These are phyloP conservation scores for Rhizophora apiculata DNA, from an alignment of 345 rosid genomes.

Conservation along the genomic window DNA sequence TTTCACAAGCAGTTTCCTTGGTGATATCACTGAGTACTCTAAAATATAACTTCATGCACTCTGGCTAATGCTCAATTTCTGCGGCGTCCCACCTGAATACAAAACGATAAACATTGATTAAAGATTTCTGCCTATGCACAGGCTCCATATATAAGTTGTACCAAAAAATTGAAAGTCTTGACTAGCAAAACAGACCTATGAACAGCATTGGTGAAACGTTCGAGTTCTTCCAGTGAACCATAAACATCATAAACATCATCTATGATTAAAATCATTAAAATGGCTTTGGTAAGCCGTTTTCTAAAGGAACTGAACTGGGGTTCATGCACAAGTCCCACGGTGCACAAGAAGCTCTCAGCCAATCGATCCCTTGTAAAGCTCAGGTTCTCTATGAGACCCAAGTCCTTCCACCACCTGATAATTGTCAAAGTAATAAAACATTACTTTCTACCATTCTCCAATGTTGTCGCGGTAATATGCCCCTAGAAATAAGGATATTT, in stretches of 20 bases:
- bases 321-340: slow-evolving; percentile 38
- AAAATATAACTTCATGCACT: slow-evolving; percentile 47
- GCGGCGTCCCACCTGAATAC: slow-evolving; percentile 38
- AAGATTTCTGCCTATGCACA: no score
- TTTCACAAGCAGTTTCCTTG: slow-evolving; percentile 38
- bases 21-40: slow-evolving; percentile 29
- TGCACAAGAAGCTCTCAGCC: slow-evolving; percentile 47
- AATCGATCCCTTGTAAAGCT: slow-evolving; percentile 45
- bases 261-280: slow-evolving; percentile 33
- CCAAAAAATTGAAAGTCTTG: background rate
- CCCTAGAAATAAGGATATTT: background rate
- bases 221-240: slow-evolving; percentile 47
- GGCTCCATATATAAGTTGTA: background rate
- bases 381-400: slow-evolving; percentile 33
- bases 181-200: slow-evolving; percentile 19
- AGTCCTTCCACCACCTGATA: slow-evolving; percentile 54
- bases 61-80: slow-evolving; percentile 31
- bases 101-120: no score
- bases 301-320: slow-evolving; percentile 33
- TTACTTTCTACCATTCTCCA: background rate
- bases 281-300: slow-evolving; percentile 42
- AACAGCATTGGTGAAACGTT: slow-evolving; percentile 44
- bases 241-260: slow-evolving; percentile 57
- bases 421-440: background rate
- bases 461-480: background rate